Evolutionary conservation across 139 green algal species (phyloP).

Genomic region (Auxenochlorella pyrenoidosa): DNA sequence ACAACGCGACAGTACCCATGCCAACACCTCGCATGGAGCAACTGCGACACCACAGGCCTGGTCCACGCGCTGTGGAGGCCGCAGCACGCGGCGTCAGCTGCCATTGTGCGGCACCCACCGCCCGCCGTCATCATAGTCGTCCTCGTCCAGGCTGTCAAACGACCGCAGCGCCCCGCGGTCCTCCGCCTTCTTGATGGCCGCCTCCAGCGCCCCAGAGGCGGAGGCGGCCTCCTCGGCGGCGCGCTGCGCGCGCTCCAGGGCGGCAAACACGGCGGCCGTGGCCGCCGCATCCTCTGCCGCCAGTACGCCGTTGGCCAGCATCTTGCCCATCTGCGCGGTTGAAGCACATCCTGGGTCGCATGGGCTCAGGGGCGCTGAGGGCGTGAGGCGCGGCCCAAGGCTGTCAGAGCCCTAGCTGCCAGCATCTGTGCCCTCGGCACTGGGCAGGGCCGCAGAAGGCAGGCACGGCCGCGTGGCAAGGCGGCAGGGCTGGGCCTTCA

Average conservation of each 20-base stretch:
- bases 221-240: slow-evolving; percentile 46
- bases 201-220: slow-evolving; percentile 27
- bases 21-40: background rate
- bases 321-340: background rate
- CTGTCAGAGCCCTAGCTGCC: too few species aligned
- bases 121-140: background rate
- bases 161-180: slow-evolving; percentile 31
- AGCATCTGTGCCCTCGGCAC: too few species aligned
- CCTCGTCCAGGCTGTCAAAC: slow-evolving; percentile 13
- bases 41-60: background rate
- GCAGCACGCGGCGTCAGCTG: too few species aligned
- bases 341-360: too few species aligned
- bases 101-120: too few species aligned
- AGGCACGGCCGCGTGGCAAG: background rate
- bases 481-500: too few species aligned
- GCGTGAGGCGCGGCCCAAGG: too few species aligned
- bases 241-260: slow-evolving; percentile 39
- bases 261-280: slow-evolving; percentile 30
- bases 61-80: background rate
- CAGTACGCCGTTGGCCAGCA: slow-evolving; percentile 5
- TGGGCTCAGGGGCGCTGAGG: too few species aligned
- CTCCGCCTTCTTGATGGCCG: slow-evolving; percentile 41
- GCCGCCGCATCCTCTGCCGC: slow-evolving; percentile 13
- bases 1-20: background rate
- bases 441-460: background rate